Conservation (phyloP, 306 rosid species). For the Dryas drummondii region DNA sequence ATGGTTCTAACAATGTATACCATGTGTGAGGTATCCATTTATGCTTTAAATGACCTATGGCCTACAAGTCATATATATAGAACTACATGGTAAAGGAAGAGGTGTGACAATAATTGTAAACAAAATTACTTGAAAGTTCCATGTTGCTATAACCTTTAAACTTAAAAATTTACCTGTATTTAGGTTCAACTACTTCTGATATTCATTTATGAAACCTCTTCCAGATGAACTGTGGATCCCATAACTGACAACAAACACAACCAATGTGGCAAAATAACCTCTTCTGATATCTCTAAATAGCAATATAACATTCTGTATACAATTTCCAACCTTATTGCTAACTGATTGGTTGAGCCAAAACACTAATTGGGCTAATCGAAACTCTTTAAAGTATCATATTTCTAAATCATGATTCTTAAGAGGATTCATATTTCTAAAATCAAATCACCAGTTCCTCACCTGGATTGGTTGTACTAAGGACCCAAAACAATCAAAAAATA, state of each 20-base stretch:
- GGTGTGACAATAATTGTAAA: neutral
- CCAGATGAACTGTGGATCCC: constrained; percentile 2
- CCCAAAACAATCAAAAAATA: neutral
- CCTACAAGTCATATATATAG: neutral
- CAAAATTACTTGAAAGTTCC: neutral
- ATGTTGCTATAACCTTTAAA: neutral
- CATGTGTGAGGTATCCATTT: neutral
- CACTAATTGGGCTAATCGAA: neutral
- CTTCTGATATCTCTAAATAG: neutral
- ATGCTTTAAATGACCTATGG: neutral
- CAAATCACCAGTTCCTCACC: neutral
- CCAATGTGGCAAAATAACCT: neutral
- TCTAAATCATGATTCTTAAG: neutral
- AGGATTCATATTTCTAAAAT: neutral
- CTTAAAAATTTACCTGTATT: neutral
- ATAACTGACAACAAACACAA: neutral
- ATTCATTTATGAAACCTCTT: constrained; percentile 6
- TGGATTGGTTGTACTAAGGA: neutral
- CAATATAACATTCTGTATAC: neutral
- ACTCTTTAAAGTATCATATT: neutral
- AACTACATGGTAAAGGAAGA: neutral
- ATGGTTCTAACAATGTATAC: neutral
- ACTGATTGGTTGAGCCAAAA: neutral
- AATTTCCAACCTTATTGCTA: neutral
- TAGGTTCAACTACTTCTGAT: constrained; percentile 13